Evolutionary conservation across 1,284 basidiomycete species (phyloP).

Genomic region (Melampsora abietis-canadensis): DNA sequence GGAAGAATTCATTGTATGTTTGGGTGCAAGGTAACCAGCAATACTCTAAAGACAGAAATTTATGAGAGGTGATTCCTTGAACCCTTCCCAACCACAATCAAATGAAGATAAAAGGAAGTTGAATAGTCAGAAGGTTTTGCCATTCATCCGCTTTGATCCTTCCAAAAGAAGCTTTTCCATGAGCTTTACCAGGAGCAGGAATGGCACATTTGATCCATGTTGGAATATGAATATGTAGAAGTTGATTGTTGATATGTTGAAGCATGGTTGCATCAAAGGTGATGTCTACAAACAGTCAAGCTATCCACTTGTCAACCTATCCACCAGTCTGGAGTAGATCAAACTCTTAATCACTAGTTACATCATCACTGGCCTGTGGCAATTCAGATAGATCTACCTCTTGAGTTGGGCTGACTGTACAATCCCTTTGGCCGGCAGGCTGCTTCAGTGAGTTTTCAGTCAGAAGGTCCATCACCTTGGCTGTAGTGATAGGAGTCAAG

Average conservation of each 20-base stretch:
- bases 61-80: no score
- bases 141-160: slow-evolving; percentile 45
- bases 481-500: neutral
- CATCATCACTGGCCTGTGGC: no score
- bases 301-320: slow-evolving; percentile 1
- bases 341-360: neutral
- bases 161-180: slow-evolving; percentile 21
- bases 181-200: slow-evolving; percentile 32
- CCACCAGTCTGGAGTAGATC: neutral
- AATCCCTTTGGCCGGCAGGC: neutral
- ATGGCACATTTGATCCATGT: slow-evolving; percentile 14
- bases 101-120: slow-evolving; percentile 22
- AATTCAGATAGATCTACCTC: no score
- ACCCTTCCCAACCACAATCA: no score
- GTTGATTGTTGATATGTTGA: slow-evolving; percentile 3
- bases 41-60: no score
- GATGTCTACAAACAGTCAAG: neutral
- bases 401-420: no score
- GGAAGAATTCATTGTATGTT: no score
- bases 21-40: no score
- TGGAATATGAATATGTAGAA: neutral
- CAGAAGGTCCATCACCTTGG: neutral
- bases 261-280: neutral
- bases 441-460: neutral
- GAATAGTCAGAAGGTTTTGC: slow-evolving; percentile 13